Evolutionary conservation across 116 monocot genomes (phyloP).

Genomic region (Phalaenopsis hybrid): DNA sequence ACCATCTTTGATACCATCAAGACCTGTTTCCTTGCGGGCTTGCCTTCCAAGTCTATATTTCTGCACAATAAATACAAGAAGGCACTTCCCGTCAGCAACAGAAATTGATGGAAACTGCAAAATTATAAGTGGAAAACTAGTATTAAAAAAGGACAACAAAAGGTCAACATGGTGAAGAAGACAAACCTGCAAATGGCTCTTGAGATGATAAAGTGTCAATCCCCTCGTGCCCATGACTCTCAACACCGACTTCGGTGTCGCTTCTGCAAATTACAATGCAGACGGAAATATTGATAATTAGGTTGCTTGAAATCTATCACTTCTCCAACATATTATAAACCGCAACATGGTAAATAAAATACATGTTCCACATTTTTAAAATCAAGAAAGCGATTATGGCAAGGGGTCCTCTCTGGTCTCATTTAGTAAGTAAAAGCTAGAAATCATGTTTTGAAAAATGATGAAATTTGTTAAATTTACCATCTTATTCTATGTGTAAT

Average conservation of each 20-base stretch:
- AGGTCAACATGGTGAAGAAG: neutral
- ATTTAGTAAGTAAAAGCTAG: no score
- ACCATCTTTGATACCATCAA: conserved; percentile 34
- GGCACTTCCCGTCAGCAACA: neutral
- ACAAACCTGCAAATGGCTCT: conserved; percentile 73
- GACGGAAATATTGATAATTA: no score
- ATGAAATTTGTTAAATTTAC: no score
- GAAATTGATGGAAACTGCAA: neutral
- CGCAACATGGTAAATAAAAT: neutral
- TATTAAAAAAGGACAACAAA: neutral
- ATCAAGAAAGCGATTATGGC: neutral
- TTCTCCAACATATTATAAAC: neutral
- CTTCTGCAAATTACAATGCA: conserved; percentile 31
- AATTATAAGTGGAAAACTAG: neutral
- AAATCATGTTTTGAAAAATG: no score
- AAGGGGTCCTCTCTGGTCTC: neutral
- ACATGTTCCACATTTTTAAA: neutral
- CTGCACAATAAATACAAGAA: conserved; percentile 17
- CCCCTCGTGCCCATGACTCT: conserved; percentile 61
- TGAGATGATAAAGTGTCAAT: conserved; percentile 72
- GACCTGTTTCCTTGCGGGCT: conserved; percentile 27
- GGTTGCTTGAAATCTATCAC: neutral
- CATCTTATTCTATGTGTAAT: no score
- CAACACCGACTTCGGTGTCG: conserved; percentile 73
- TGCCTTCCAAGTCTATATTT: conserved; percentile 82